phyloP scores from a whole-genome alignment of 768 basidiomycete genomes.

The Pleurotus ostreatus region DNA sequence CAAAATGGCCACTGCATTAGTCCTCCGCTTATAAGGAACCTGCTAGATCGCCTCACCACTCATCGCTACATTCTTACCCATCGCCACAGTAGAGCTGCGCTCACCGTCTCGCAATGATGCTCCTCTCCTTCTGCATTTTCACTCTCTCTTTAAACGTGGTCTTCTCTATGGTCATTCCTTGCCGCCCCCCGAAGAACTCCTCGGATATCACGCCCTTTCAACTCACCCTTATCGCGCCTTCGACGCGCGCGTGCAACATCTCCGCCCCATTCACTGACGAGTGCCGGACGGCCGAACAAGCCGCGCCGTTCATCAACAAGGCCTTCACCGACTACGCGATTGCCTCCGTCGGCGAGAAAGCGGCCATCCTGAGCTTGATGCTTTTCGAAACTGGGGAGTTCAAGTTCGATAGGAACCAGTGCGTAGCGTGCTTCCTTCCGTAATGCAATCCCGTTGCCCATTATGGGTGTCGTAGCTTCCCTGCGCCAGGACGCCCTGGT shows the following conservation, averaged over 20 bases:
- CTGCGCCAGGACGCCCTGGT: conserved; percentile 2
- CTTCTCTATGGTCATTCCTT: conserved; percentile 4
- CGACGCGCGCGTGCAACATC: background rate
- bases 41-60: background rate
- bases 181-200: background rate
- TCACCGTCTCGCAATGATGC: background rate
- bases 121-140: background rate
- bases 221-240: background rate
- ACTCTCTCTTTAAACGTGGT: background rate
- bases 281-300: conserved; percentile 6
- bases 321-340: conserved; percentile 9
- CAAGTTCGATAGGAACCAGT: conserved; percentile 9
- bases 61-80: too few relatives aligned
- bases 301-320: conserved; percentile 3
- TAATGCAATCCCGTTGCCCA: background rate
- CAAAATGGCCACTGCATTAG: background rate
- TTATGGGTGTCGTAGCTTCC: background rate
- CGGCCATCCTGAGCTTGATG: conserved; percentile 10
- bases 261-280: conserved; percentile 1
- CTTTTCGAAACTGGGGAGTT: conserved; percentile 5
- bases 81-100: background rate
- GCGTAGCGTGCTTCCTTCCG: background rate
- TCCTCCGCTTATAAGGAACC: background rate
- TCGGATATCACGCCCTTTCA: background rate
- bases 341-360: conserved; percentile 2